phyloP scores from a whole-genome alignment of 306 rosid genomes.

The Cucurbita argyrosperma region DNA sequence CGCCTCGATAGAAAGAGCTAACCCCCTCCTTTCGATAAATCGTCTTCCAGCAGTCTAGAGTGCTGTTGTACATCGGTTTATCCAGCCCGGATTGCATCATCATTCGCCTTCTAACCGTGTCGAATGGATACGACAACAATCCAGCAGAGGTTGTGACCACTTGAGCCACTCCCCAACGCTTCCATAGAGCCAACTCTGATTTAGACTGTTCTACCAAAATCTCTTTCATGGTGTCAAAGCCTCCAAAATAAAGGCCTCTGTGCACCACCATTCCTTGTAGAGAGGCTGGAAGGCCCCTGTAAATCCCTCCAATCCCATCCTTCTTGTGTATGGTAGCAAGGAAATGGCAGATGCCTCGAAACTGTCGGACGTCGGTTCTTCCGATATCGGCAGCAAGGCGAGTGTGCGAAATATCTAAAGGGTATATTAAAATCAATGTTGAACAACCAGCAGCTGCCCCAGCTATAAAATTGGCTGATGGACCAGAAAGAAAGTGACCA shows the following conservation, averaged over 20 bases:
- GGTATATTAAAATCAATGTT: slow-evolving; percentile 64
- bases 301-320: slow-evolving; percentile 63
- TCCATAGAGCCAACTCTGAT: slow-evolving; percentile 49
- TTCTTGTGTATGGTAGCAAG: slow-evolving; percentile 40
- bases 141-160: slow-evolving; percentile 90
- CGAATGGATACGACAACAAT: slow-evolving; percentile 71
- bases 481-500: slow-evolving; percentile 43
- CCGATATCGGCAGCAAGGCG: slow-evolving; percentile 96
- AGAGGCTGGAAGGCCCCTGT: slow-evolving; percentile 93
- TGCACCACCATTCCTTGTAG: slow-evolving; percentile 84
- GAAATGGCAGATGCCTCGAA: slow-evolving; percentile 83
- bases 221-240: slow-evolving; percentile 85
- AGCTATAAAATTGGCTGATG: slow-evolving; percentile 65
- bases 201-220: slow-evolving; percentile 30
- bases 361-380: slow-evolving; percentile 49
- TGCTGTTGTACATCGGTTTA: slow-evolving; percentile 39
- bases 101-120: slow-evolving; percentile 91
- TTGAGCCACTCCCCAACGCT: slow-evolving; percentile 86
- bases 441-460: slow-evolving; percentile 95
- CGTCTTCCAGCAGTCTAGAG: slow-evolving; percentile 82
- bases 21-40: slow-evolving; percentile 60
- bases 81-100: slow-evolving; percentile 99
- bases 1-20: slow-evolving; percentile 77
- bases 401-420: slow-evolving; percentile 88
- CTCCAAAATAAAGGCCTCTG: slow-evolving; percentile 88